Base-by-base conservation (phyloP, 2,329 filamentous ascomycete species). In the Penicillium sp. region DNA sequence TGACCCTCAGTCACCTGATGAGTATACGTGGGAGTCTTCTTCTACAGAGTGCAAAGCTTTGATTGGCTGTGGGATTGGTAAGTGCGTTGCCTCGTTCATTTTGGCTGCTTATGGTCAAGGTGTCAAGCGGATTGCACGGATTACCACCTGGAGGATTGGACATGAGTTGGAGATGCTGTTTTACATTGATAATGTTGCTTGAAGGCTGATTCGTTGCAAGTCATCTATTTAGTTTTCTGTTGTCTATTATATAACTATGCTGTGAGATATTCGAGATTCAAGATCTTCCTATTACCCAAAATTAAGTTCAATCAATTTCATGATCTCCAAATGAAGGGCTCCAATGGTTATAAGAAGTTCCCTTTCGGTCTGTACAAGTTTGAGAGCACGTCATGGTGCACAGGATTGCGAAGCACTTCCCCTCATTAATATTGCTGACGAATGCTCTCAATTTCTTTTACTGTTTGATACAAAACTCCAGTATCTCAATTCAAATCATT, bases 41-140 rank as follows among this genome's bases (percentile, higher is more conserved):
- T 48, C 53, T 11, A n/a, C 46, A 1, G 56, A 49, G 33, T 59
- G 46, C 13, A 53, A 50, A 7, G 50, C 41, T 16, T 26, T 59
- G 37, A 48, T 61, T 46, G 59, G 59, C 16, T 56, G 50, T 19
- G 52, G 53, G 2, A 47, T 61, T 43, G 59, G 56, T 29, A 59
- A 57, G 24, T 24, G 53, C 10, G 35, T 54, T 5, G 47, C 43
- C 0, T 37, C 51, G 5, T 44, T 59, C 11, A 45, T 61, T n/a
- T 11, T 61, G 13, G 44, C 52, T 24, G 43, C 49, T 13, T 61
- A 53, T 48, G 43, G 50, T 14, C 50, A 55, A n/a, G 56, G 56
- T 3, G 24, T 55, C 5, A 49, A 45, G 11, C 56, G 50, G 2
- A 61, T 61, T 39, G 29, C 49, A 10, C 49, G 53, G 3, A 43